Conservation (phyloP, 2,329 filamentous ascomycete genomes). For the Ophiostoma australiae region DNA sequence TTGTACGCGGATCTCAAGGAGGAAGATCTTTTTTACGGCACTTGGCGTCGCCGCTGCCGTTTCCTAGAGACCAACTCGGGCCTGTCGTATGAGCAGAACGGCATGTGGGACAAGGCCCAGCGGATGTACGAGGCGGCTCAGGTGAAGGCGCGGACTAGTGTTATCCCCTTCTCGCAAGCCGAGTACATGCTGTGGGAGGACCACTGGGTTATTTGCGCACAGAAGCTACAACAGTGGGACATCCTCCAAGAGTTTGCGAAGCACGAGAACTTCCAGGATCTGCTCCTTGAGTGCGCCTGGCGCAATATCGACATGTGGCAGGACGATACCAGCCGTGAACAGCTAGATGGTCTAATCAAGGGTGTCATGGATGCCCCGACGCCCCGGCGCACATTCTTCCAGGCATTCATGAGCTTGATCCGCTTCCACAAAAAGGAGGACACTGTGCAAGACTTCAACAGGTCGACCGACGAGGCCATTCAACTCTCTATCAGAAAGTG, state of each 20-base stretch:
- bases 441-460: constrained; percentile 71
- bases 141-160: constrained; percentile 91
- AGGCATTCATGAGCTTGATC: constrained; percentile 93
- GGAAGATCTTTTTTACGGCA: constrained; percentile 95
- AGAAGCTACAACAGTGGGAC: constrained; percentile 99
- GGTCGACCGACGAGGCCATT: constrained; percentile 92
- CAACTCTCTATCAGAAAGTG: constrained; percentile 96
- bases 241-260: constrained; percentile 96
- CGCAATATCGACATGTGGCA: constrained; percentile 94
- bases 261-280: constrained; percentile 96
- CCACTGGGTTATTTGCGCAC: constrained; percentile 95
- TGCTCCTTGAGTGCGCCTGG: constrained; percentile 93
- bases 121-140: constrained; percentile 94
- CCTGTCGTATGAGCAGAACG: constrained; percentile 95
- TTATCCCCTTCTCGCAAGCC: constrained; percentile 90
- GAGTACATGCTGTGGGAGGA: constrained; percentile 99
- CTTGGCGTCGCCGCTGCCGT: constrained; percentile 89
- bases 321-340: constrained; percentile 76
- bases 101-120: constrained; percentile 99
- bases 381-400: constrained; percentile 90
- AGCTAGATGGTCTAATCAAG: constrained; percentile 89
- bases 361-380: constrained; percentile 97
- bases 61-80: constrained; percentile 98
- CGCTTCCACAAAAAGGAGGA: constrained; percentile 92
- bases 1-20: constrained; percentile 87